Percentiles rank a stretch among this genome's conserved stretches.
Evolutionary conservation across 106 monocot species (phyloP).

Genomic region (Phalaenopsis equestris): DNA sequence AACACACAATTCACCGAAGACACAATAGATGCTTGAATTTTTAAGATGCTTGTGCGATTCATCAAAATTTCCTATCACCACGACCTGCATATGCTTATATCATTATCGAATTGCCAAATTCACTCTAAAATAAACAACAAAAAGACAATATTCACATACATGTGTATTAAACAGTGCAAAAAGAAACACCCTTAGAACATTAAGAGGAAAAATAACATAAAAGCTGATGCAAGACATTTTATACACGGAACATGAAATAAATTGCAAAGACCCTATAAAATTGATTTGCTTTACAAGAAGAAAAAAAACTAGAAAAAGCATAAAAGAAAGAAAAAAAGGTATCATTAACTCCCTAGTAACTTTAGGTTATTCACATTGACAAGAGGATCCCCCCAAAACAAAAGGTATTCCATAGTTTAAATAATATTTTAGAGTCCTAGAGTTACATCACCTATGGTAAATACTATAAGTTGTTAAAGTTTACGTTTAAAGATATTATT

Average conservation of each 20-base stretch:
- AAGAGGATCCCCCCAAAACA: background rate
- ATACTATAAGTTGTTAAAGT: too few relatives aligned
- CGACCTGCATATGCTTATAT: constrained; percentile 33
- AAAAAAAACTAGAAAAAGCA: background rate
- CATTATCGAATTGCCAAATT: background rate
- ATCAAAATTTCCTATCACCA: constrained; percentile 63
- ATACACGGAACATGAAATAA: background rate
- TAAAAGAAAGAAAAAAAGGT: background rate
- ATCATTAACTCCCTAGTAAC: background rate
- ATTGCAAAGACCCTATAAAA: background rate
- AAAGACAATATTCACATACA: background rate
- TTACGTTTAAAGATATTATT: too few relatives aligned
- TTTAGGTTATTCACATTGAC: background rate
- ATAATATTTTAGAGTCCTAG: too few relatives aligned
- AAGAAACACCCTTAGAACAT: background rate
- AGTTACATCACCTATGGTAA: too few relatives aligned
- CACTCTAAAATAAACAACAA: background rate
- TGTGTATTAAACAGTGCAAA: background rate
- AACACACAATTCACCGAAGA: constrained; percentile 51
- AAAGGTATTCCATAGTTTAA: background rate
- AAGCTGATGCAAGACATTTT: background rate
- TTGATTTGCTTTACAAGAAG: background rate
- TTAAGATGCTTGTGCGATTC: constrained; percentile 51
- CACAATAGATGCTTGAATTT: constrained; percentile 37
- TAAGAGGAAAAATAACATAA: background rate